Percentiles rank a stretch among this genome's conserved stretches.
phyloP scores from a whole-genome alignment of 1,139 yeast genomes.

The Eremothecium coryli region DNA sequence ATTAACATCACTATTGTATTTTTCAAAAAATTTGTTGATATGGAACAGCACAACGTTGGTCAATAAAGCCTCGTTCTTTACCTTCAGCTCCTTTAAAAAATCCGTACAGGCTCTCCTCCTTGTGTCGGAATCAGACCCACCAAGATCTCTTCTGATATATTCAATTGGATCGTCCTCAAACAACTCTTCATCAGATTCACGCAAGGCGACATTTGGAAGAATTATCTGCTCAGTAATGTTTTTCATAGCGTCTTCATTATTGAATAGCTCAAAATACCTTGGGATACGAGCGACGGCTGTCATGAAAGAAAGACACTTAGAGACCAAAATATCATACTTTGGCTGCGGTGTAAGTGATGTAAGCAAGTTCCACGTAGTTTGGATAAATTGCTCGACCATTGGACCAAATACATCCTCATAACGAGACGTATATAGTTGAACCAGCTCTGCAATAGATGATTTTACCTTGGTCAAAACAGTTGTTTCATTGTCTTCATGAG shows the following conservation, averaged over 20 bases:
- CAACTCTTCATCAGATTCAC: slow-evolving; percentile 80
- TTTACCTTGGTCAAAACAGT: slow-evolving; percentile 67
- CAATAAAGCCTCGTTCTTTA: slow-evolving; percentile 62
- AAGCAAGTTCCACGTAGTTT: slow-evolving; percentile 72
- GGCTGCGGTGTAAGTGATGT: slow-evolving; percentile 59
- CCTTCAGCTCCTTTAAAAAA: slow-evolving; percentile 78
- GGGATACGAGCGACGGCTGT: slow-evolving; percentile 73
- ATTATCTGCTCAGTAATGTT: slow-evolving; percentile 77
- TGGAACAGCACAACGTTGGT: slow-evolving; percentile 73
- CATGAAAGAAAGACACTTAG: slow-evolving; percentile 70
- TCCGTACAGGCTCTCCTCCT: slow-evolving; percentile 89
- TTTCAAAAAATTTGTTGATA: slow-evolving; percentile 55
- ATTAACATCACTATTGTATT: slow-evolving; percentile 36
- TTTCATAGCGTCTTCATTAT: slow-evolving; percentile 56
- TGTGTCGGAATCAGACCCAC: slow-evolving; percentile 90
- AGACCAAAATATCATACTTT: slow-evolving; percentile 77
- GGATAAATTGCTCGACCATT: slow-evolving; percentile 67
- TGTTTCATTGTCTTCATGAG: slow-evolving; percentile 56
- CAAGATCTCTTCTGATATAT: slow-evolving; percentile 82
- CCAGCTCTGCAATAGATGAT: slow-evolving; percentile 74
- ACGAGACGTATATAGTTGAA: slow-evolving; percentile 78
- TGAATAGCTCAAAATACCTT: slow-evolving; percentile 55
- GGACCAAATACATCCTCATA: slow-evolving; percentile 86
- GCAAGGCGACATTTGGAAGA: slow-evolving; percentile 76
- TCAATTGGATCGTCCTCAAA: slow-evolving; percentile 97